Percentiles rank a stretch among this genome's conserved stretches.
These are phyloP conservation scores for Penicillium egyptiacum DNA, from an alignment of 495 filamentous ascomycete species.

Conservation along the genomic window DNA sequence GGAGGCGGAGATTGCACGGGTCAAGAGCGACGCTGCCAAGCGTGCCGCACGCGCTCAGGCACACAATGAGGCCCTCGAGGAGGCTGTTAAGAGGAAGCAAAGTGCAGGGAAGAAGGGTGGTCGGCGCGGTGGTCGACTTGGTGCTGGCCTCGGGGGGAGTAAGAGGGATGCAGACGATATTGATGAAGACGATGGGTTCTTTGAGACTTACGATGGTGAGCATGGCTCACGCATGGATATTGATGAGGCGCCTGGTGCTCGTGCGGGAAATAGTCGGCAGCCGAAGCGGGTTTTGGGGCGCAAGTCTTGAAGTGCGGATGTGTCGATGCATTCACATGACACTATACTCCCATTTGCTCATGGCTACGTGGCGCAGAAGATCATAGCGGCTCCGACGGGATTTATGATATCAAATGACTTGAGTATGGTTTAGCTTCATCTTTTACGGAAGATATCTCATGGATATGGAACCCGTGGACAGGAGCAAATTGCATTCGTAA, in stretches of 20 bases:
- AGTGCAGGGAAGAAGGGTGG: constrained; percentile 18
- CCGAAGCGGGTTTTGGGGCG: constrained; percentile 45
- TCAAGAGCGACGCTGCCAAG: constrained; percentile 56
- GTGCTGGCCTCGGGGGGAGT: constrained; percentile 31
- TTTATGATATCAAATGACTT: constrained; percentile 8
- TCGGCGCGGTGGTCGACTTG: constrained; percentile 21
- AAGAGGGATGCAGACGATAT: constrained; percentile 47
- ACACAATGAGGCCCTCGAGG: constrained; percentile 49
- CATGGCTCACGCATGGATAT: constrained; percentile 50
- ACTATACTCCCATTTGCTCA: background rate
- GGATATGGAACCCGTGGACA: background rate
- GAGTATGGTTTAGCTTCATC: constrained; percentile 1
- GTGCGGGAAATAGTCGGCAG: constrained; percentile 32
- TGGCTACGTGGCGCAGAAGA: background rate
- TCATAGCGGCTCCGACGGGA: background rate
- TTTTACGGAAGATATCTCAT: background rate
- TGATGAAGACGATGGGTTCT: constrained; percentile 48
- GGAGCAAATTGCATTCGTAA: constrained; percentile 25
- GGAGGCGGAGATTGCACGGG: constrained; percentile 64
- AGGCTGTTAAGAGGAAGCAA: constrained; percentile 33
- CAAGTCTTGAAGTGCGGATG: constrained; percentile 29
- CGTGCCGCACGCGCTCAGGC: constrained; percentile 50
- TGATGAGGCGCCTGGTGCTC: constrained; percentile 39
- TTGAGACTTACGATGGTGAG: constrained; percentile 44
- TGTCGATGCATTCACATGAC: background rate